Base-by-base conservation (phyloP, 768 basidiomycete species). In the Xerocomellus intermedius region DNA sequence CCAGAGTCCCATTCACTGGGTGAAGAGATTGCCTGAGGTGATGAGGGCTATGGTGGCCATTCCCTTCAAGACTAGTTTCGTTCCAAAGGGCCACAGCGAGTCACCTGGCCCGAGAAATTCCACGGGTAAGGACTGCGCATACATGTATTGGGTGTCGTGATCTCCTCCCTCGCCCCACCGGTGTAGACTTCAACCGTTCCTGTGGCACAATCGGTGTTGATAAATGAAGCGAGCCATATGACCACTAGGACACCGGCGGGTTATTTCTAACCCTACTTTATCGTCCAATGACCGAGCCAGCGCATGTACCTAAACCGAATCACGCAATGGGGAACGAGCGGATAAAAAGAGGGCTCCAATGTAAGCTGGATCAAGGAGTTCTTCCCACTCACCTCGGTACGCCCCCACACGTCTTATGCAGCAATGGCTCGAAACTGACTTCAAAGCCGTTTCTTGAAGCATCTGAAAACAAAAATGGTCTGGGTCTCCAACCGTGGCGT, bases 401-500 rank as follows among this genome's bases (percentile, higher is more conserved):
- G 45, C n/a, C n/a, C 41, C 12, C 14, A 21, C 22, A 13, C 30
- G 37, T 36, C 14, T n/a, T 5, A 8, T 22, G 1, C 19, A 13
- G 8, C 17, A 13, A 17, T 14, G 1, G 4, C 9, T 24, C 12
- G 14, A 42, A 8, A 5, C 35, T 58, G 7, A 48, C 16, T 12
- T n/a, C n/a, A n/a, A n/a, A n/a, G n/a, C n/a, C n/a, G n/a, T n/a
- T n/a, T 36, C 3, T 17, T 10, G 21, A 30, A 36, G 16, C n/a
- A 32, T 38, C 24, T 16, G 16, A n/a, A 22, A 6, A 26, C 9
- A n/a, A n/a, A n/a, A n/a, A 63, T 59, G 61, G 57, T 63, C 33
- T 64, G 61, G 61, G 48, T 64, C 5, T 59, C 61, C 32, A 63
- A 61, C 21, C 59, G 52, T 9, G 19, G 32, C 2, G 5, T 2